Conservation (phyloP, 75 land plant species). For the Picea sitchensis region DNA sequence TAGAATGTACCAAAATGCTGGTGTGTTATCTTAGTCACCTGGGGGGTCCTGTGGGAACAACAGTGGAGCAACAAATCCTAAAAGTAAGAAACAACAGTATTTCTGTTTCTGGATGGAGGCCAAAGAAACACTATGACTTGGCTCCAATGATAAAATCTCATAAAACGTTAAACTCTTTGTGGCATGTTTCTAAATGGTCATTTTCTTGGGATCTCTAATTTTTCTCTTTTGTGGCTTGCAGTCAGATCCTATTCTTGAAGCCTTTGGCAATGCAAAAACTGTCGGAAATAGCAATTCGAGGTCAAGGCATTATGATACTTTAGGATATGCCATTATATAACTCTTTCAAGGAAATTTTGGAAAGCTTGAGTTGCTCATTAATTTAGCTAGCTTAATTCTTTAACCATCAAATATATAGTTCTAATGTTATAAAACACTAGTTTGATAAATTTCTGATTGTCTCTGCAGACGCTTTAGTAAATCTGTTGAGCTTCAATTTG, state of each 20-base stretch:
- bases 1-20: too few species aligned
- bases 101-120: not conserved
- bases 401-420: not conserved
- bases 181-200: not conserved
- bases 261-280: constrained; percentile 48
- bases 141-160: not conserved
- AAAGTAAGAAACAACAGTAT: constrained; percentile 14
- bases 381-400: not conserved
- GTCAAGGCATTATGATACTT: constrained; percentile 5
- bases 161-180: not conserved
- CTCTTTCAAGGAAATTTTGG: not conserved
- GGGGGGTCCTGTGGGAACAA: constrained; percentile 34
- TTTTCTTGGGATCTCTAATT: not conserved
- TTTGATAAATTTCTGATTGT: not conserved
- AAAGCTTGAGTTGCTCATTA: not conserved
- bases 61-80: constrained; percentile 47
- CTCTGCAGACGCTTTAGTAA: constrained; percentile 43
- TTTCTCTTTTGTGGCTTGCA: constrained; percentile 18
- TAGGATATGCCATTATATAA: not conserved
- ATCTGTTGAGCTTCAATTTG: constrained; percentile 54
- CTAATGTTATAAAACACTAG: not conserved
- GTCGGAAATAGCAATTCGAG: constrained; percentile 46
- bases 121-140: not conserved
- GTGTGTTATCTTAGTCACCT: too few species aligned
- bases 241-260: constrained; percentile 51